Percentiles rank a stretch among this genome's conserved stretches.
Conservation (phyloP, 768 basidiomycete genomes). For the Tulasnella sp. region DNA sequence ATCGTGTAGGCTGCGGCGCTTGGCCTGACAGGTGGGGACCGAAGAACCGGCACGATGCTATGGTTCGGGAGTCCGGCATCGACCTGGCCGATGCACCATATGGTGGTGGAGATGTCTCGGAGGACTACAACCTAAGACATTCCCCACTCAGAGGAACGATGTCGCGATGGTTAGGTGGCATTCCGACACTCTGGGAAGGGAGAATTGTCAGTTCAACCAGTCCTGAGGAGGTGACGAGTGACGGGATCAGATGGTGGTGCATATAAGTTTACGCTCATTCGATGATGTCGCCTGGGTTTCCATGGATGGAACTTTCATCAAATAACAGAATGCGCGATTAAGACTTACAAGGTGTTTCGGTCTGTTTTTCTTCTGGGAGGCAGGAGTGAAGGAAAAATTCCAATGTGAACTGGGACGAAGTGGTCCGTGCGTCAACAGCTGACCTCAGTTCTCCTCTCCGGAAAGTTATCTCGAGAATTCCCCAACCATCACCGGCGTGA, state of each 20-base stretch:
- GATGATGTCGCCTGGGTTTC: slow-evolving; percentile 5
- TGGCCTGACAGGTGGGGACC: neutral
- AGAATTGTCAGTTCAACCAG: neutral
- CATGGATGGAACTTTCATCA: slow-evolving; percentile 13
- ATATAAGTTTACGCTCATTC: slow-evolving; percentile 13
- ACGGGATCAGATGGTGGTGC: slow-evolving; percentile 4
- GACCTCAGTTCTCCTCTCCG: neutral
- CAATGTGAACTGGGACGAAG: neutral
- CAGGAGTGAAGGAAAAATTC: slow-evolving; percentile 5
- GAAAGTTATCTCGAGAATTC: neutral
- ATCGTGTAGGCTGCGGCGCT: neutral
- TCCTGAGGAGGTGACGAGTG: neutral
- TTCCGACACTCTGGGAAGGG: neutral
- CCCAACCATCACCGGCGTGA: neutral
- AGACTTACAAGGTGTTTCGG: neutral
- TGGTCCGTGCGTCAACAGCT: neutral
- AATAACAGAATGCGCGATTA: neutral
- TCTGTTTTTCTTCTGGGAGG: neutral
- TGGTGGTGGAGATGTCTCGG: neutral
- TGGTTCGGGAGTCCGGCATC: neutral
- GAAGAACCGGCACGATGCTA: neutral
- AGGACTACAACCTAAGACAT: neutral
- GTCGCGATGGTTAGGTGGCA: neutral
- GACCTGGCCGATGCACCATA: neutral
- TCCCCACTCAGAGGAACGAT: neutral